phyloP scores from a whole-genome alignment of 306 rosid species.

The Trifolium repens region DNA sequence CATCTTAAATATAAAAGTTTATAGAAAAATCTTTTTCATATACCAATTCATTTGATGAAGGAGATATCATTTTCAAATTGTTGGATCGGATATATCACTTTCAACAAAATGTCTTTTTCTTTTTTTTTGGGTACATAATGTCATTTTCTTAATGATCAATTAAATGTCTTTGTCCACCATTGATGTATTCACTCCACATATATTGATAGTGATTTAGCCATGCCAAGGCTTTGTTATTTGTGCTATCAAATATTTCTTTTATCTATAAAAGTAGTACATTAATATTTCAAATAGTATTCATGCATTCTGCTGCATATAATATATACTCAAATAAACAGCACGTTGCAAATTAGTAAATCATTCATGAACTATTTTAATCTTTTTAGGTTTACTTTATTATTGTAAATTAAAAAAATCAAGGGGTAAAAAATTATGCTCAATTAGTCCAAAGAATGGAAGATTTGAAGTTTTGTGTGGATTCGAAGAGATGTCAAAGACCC shows the following conservation, averaged over 20 bases:
- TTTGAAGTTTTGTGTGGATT: too few relatives aligned
- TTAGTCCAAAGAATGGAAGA: too few relatives aligned
- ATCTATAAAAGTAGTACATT: too few relatives aligned
- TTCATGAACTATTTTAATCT: not conserved
- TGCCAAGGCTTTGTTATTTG: slow-evolving; percentile 26
- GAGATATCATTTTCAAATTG: slow-evolving; percentile 35
- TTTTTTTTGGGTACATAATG: not conserved
- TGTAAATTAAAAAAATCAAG: too few relatives aligned
- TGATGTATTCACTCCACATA: slow-evolving; percentile 19
- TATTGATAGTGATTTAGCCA: slow-evolving; percentile 16
- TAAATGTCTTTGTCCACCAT: slow-evolving; percentile 30
- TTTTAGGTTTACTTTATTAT: too few relatives aligned
- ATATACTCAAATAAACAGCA: not conserved
- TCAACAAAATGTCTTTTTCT: slow-evolving; percentile 23
- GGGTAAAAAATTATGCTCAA: too few relatives aligned
- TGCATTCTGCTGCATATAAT: not conserved
- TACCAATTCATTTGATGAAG: slow-evolving; percentile 19
- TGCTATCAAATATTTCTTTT: slow-evolving; percentile 27
- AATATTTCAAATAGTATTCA: not conserved
- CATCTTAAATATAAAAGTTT: too few relatives aligned
- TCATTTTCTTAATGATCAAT: not conserved
- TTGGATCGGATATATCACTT: not conserved
- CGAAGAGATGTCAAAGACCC: too few relatives aligned
- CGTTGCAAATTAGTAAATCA: not conserved
- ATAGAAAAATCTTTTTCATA: too few relatives aligned